Base-by-base conservation (phyloP, 768 basidiomycete genomes). In the Serendipita indica region DNA sequence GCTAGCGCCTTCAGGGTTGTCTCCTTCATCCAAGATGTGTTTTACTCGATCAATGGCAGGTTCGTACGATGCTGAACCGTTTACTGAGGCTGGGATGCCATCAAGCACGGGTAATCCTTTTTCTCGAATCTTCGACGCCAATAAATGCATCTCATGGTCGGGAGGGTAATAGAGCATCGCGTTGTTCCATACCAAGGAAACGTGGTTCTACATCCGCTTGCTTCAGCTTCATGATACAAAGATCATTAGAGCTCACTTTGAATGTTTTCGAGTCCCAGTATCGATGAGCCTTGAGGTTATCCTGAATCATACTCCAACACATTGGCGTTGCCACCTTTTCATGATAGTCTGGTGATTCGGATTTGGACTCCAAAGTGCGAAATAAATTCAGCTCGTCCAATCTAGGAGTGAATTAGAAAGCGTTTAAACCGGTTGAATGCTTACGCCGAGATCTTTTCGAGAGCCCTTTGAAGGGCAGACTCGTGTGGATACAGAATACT, bases 311-410 rank as follows among this genome's bases (percentile, higher is more conserved):
- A 12, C 75, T 75, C 82, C 93, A 92, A 61, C 84, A 85, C 89
- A 96, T 96, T 0, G 96, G 96, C 2, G 77, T 73, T 64, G 81
- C 77, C 65, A 99, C 77, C 33, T 96, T 74, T 45, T 89, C 84
- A 65, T 86, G 90, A 68, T 99, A 99, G 66, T 97, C 93, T 1
- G 87, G 88, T 0, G 93, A 89, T 37, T 86, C 80, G 0, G 71
- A 72, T 63, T 74, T 82, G 39, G 82, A 84, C 34, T 97, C 91
- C 0, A 93, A 90, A 61, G 83, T 79, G 60, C 80, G 79, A 71
- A 98, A 98, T 62, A 82, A 76, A 41, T 83, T 83, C 3, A 77
- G 72, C 16, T 79, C 77, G 67, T 97, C 92, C 49, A 79, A 66
- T 5, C 91, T 94, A 45, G 4, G 28, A 41, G 34, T 43, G 34